Conservation (phyloP, 371 early-diverging fungal species). For the Lichtheimia corymbifera region DNA sequence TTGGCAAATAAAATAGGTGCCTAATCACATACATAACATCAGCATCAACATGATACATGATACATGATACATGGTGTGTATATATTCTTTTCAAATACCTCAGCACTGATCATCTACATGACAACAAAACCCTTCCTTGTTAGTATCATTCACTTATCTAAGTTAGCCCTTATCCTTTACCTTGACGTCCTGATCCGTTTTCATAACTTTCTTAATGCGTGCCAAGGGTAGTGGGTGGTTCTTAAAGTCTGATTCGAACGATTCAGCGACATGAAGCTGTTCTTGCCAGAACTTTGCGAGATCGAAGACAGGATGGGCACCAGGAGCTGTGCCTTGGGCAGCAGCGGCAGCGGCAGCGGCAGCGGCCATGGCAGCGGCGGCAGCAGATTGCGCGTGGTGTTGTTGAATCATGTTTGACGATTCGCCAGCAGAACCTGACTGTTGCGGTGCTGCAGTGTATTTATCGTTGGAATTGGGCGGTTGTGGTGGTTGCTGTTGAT, state of each 20-base stretch:
- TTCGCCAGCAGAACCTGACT: neutral
- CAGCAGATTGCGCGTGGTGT: conserved; percentile 2
- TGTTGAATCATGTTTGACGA: conserved; percentile 12
- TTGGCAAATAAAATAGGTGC: conserved; percentile 97
- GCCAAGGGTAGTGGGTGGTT: conserved; percentile 95
- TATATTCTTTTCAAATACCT: conserved; percentile 16
- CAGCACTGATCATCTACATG: conserved; percentile 41
- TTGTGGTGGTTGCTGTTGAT: conserved; percentile 11
- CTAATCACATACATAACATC: conserved; percentile 26
- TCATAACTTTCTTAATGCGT: conserved; percentile 99
- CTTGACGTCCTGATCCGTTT: conserved; percentile 92
- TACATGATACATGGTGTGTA: no score
- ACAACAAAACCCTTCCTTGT: no score
- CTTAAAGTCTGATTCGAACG: conserved; percentile 79
- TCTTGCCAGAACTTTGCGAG: conserved; percentile 51
- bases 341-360: conserved; percentile 12
- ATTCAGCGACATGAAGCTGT: conserved; percentile 34
- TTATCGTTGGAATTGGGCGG: conserved; percentile 4
- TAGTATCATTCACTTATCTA: neutral
- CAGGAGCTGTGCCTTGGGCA: conserved; percentile 11
- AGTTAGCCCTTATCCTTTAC: conserved; percentile 13
- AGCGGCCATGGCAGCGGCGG: conserved; percentile 9
- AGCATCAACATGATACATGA: no score
- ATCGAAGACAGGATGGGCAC: conserved; percentile 47
- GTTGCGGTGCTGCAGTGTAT: conserved; percentile 2